A percentile compares a stretch with the other conserved stretches of the same genome.
Conservation (phyloP, 139 green algal genomes). For the Micromonas pusilla region DNA sequence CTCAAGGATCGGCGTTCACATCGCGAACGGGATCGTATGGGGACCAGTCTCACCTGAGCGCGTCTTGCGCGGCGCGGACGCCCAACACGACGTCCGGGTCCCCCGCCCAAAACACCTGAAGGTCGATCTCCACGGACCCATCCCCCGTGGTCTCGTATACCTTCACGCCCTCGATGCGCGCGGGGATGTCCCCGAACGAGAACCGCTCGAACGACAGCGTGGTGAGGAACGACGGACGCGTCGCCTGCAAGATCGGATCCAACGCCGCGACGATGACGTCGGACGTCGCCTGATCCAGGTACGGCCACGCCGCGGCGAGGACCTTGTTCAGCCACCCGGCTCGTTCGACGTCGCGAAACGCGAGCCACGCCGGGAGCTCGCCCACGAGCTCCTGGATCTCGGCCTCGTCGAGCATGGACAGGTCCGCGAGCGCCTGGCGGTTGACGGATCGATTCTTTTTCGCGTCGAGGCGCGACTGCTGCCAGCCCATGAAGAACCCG, state of each 20-base stretch:
- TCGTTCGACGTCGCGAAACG: not conserved
- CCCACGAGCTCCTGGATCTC: conserved; percentile 2
- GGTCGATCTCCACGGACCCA: conserved; percentile 16
- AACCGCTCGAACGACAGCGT: conserved; percentile 18
- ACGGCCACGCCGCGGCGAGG: conserved; percentile 19
- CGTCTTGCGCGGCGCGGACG: conserved; percentile 1
- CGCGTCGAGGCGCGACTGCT: no score
- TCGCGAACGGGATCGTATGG: no score
- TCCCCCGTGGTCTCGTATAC: conserved; percentile 15
- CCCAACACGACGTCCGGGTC: conserved; percentile 23
- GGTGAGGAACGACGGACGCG: conserved; percentile 11
- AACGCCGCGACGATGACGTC: conserved; percentile 3
- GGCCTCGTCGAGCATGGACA: not conserved
- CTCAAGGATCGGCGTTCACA: no score
- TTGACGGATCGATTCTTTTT: not conserved
- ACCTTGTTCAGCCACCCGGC: conserved; percentile 13
- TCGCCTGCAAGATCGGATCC: conserved; percentile 20
- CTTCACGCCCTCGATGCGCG: conserved; percentile 21
- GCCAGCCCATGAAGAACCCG: not conserved
- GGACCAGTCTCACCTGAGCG: not conserved
- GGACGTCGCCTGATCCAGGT: conserved; percentile 19
- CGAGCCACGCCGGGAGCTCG: conserved; percentile 1
- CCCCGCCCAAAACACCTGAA: conserved; percentile 24
- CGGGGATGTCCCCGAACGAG: conserved; percentile 15
- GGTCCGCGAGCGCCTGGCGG: not conserved